These are phyloP conservation scores for Theobroma cacao DNA, from an alignment of 345 rosid species.

Conservation along the genomic window DNA sequence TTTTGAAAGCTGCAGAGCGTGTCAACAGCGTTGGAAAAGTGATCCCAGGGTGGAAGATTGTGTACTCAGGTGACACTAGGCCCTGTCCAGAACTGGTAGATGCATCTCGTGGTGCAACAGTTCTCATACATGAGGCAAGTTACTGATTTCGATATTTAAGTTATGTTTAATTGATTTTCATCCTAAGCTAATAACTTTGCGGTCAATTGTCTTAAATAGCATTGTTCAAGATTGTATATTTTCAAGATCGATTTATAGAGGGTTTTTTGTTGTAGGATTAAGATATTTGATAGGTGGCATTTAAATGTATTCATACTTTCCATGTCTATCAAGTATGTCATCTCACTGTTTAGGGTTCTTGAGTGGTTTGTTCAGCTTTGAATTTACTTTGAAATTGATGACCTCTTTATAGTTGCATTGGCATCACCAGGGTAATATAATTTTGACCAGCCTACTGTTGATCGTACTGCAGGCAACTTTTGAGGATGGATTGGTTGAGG, in stretches of 20 bases:
- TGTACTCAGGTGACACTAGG: slow-evolving; percentile 94
- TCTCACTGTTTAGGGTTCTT: not conserved
- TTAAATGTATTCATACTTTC: not conserved
- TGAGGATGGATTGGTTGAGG: slow-evolving; percentile 85
- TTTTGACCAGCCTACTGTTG: slow-evolving; percentile 5
- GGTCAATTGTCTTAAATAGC: not conserved
- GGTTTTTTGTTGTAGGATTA: not conserved
- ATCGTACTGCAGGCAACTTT: slow-evolving; percentile 69
- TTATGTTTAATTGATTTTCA: not conserved
- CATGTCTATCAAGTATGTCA: not conserved
- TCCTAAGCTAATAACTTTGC: not conserved
- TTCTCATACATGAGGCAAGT: slow-evolving; percentile 90
- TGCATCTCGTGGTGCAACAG: slow-evolving; percentile 76
- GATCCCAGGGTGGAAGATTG: slow-evolving; percentile 94
- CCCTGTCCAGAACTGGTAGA: slow-evolving; percentile 74
- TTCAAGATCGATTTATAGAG: not conserved
- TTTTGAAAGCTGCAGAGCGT: slow-evolving; percentile 69
- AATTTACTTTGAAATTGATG: not conserved
- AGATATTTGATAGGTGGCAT: not conserved
- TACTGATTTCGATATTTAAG: not conserved
- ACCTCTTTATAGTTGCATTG: not conserved
- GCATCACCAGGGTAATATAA: not conserved
- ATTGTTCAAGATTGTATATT: not conserved
- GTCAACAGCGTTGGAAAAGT: slow-evolving; percentile 54
- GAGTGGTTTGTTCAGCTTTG: not conserved